Conservation (phyloP, 768 basidiomycete species). For the Amylocystis lapponica region DNA sequence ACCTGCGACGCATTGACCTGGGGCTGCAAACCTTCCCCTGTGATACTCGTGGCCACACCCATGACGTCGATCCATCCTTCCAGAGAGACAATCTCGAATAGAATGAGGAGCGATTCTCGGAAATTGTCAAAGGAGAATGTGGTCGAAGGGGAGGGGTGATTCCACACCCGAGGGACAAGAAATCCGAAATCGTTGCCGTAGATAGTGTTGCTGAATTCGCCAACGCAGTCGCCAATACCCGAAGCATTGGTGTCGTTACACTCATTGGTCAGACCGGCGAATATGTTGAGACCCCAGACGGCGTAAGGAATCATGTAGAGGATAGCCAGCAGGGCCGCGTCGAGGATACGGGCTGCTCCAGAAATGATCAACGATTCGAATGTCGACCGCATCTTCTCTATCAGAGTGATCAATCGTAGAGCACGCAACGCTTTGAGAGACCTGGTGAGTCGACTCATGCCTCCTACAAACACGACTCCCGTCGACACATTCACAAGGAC, state of each 20-base stretch:
- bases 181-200: slow-evolving; percentile 61
- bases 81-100: slow-evolving; percentile 93
- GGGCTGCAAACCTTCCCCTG: slow-evolving; percentile 64
- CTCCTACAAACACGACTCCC: slow-evolving; percentile 68
- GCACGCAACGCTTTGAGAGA: slow-evolving; percentile 86
- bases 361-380: slow-evolving; percentile 86
- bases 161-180: slow-evolving; percentile 83
- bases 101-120: slow-evolving; percentile 74
- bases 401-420: slow-evolving; percentile 83
- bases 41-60: slow-evolving; percentile 72
- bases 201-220: slow-evolving; percentile 66
- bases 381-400: slow-evolving; percentile 79
- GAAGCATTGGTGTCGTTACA: slow-evolving; percentile 68
- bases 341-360: slow-evolving; percentile 77
- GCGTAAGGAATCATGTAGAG: slow-evolving; percentile 92
- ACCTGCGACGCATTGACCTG: slow-evolving; percentile 63
- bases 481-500: slow-evolving; percentile 71
- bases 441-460: slow-evolving; percentile 75
- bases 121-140: slow-evolving; percentile 90
- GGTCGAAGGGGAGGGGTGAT: slow-evolving; percentile 76
- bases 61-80: slow-evolving; percentile 98
- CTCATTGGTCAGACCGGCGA: slow-evolving; percentile 72
- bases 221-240: slow-evolving; percentile 61
- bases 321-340: slow-evolving; percentile 84
- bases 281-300: slow-evolving; percentile 92